Evolutionary conservation across 2,329 filamentous ascomycete genomes (phyloP).

Genomic region (Paecilomyces sp.): DNA sequence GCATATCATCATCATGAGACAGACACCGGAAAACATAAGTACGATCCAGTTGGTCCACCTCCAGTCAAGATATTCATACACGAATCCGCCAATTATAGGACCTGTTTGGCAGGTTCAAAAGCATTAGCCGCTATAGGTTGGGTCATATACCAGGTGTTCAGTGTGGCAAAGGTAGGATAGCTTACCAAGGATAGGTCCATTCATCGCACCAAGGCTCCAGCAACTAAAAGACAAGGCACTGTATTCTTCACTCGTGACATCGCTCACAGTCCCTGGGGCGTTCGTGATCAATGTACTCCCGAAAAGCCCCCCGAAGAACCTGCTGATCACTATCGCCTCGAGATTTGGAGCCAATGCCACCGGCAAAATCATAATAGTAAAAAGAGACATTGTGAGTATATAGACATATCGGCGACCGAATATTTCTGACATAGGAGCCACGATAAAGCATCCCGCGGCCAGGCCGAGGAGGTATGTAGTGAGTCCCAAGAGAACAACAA

Average conservation of each 20-base stretch:
- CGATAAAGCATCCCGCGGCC: slow-evolving; percentile 56
- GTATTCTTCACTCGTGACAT: slow-evolving; percentile 66
- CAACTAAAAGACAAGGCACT: slow-evolving; percentile 71
- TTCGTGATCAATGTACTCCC: slow-evolving; percentile 70
- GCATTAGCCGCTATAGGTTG: background rate
- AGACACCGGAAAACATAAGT: slow-evolving; percentile 58
- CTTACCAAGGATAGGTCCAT: slow-evolving; percentile 46
- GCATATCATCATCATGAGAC: slow-evolving; percentile 49
- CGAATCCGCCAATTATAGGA: slow-evolving; percentile 30
- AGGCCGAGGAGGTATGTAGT: slow-evolving; percentile 69
- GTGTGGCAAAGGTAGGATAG: slow-evolving; percentile 8
- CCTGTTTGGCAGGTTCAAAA: background rate
- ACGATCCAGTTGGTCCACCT: slow-evolving; percentile 73
- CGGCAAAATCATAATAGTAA: slow-evolving; percentile 59
- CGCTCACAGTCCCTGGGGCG: slow-evolving; percentile 67
- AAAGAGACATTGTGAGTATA: slow-evolving; percentile 52
- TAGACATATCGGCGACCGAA: slow-evolving; percentile 46
- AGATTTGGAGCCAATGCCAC: slow-evolving; percentile 49
- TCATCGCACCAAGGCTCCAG: slow-evolving; percentile 70
- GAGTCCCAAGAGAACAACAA: slow-evolving; percentile 58
- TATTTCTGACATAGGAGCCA: slow-evolving; percentile 52
- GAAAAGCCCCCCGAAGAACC: slow-evolving; percentile 35
- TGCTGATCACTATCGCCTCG: background rate
- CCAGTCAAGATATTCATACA: slow-evolving; percentile 55
- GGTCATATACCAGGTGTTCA: slow-evolving; percentile 28